These are phyloP conservation scores for Kodamaea neixiangensis DNA, from an alignment of 805 yeast species.

Conservation along the genomic window DNA sequence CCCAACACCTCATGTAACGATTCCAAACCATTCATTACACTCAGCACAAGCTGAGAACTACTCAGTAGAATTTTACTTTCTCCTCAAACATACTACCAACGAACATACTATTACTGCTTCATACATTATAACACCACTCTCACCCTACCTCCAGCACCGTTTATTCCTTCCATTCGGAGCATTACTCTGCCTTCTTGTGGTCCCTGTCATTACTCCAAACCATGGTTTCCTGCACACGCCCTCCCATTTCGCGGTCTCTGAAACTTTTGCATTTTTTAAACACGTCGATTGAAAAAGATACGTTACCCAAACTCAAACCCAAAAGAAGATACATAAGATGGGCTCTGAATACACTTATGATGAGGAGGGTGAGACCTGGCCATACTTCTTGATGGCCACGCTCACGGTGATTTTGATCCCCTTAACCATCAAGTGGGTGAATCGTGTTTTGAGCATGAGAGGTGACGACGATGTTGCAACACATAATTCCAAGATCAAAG, in stretches of 20 bases:
- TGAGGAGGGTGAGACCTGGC: slow-evolving; percentile 91
- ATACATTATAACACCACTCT: too few relatives aligned
- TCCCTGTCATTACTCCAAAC: background rate
- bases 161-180: too few relatives aligned
- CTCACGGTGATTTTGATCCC: slow-evolving; percentile 71
- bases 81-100: too few relatives aligned
- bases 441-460: slow-evolving; percentile 12
- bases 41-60: too few relatives aligned
- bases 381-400: slow-evolving; percentile 78
- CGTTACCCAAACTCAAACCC: slow-evolving; percentile 1
- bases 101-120: too few relatives aligned
- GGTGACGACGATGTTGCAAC: slow-evolving; percentile 19
- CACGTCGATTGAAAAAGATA: slow-evolving; percentile 14
- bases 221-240: background rate
- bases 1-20: too few relatives aligned
- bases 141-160: background rate
- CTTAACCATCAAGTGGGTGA: slow-evolving; percentile 43
- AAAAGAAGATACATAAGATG: slow-evolving; percentile 20
- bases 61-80: too few relatives aligned
- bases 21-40: too few relatives aligned
- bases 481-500: slow-evolving; percentile 28
- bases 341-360: slow-evolving; percentile 72
- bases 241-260: background rate
- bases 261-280: slow-evolving; percentile 6
- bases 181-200: too few relatives aligned